Evolutionary conservation across 1,284 basidiomycete species (phyloP).

Genomic region (Sporisorium scitamineum): DNA sequence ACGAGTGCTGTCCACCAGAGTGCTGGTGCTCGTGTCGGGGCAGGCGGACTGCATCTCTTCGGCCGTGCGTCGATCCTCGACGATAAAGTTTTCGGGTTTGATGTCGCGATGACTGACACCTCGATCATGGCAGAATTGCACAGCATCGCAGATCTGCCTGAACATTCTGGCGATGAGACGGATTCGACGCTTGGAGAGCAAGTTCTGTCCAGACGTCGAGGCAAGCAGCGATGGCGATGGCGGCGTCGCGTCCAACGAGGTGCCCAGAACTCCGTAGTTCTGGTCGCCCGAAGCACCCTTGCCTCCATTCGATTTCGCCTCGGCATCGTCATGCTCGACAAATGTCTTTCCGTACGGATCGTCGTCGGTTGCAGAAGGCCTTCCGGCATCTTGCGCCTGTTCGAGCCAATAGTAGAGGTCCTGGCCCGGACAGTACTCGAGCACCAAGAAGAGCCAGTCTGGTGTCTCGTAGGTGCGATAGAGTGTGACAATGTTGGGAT

Average conservation of each 20-base stretch:
- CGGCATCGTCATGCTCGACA: constrained; percentile 4
- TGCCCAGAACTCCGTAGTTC: constrained; percentile 23
- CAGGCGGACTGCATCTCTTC: constrained; percentile 68
- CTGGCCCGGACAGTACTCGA: constrained; percentile 95
- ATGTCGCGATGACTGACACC: constrained; percentile 96
- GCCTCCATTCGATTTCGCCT: not conserved
- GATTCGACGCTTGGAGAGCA: constrained; percentile 87
- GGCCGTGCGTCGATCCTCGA: constrained; percentile 62
- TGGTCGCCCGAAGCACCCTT: constrained; percentile 5
- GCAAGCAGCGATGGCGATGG: constrained; percentile 89
- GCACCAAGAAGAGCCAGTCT: constrained; percentile 82
- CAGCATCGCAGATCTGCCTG: constrained; percentile 96
- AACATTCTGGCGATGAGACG: constrained; percentile 97
- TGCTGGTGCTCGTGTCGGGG: constrained; percentile 74
- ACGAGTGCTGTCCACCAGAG: constrained; percentile 71
- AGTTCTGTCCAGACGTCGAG: constrained; percentile 80
- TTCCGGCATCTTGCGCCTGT: constrained; percentile 68
- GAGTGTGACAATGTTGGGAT: constrained; percentile 94
- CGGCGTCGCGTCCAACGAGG: constrained; percentile 72
- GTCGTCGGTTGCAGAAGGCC: constrained; percentile 26
- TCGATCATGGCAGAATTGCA: constrained; percentile 92
- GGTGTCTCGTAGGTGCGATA: constrained; percentile 77
- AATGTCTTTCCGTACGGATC: constrained; percentile 10
- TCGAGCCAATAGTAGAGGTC: constrained; percentile 93
- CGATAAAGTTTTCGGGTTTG: constrained; percentile 79